A percentile compares a stretch with the other conserved stretches of the same genome.
Conservation (phyloP, 352 stramenopile genomes). For the Phytophthora tubulina region DNA sequence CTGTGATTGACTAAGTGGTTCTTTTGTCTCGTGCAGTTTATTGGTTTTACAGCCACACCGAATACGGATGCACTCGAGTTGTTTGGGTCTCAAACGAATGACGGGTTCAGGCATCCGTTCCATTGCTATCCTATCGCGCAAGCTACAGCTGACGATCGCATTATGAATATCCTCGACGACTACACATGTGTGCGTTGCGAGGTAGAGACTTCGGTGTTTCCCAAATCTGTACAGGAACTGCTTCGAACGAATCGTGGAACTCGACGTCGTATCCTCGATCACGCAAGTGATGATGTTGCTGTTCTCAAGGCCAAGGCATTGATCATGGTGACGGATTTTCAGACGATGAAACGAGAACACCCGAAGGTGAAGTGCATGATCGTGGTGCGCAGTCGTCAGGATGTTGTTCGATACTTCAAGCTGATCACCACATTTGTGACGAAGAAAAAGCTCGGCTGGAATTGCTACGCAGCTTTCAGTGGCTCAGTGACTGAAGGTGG, state of each 20-base stretch:
- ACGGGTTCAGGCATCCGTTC: conserved; percentile 53
- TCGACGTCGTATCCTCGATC: conserved; percentile 64
- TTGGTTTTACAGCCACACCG: conserved; percentile 85
- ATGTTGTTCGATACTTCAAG: conserved; percentile 82
- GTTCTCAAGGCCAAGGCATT: conserved; percentile 76
- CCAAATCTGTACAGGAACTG: conserved; percentile 43
- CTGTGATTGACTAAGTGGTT: conserved; percentile 7
- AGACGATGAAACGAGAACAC: conserved; percentile 28
- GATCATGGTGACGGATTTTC: conserved; percentile 83
- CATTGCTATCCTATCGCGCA: conserved; percentile 79
- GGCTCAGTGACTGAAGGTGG: conserved; percentile 46
- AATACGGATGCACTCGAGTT: conserved; percentile 71
- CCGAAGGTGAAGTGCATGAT: conserved; percentile 75
- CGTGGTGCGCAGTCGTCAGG: conserved; percentile 77
- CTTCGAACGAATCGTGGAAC: conserved; percentile 36
- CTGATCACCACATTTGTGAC: conserved; percentile 65
- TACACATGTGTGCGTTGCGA: conserved; percentile 67
- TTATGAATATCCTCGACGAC: conserved; percentile 75
- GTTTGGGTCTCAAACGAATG: conserved; percentile 55
- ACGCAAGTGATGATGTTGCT: conserved; percentile 66
- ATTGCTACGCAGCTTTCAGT: conserved; percentile 80
- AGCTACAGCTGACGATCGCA: conserved; percentile 59
- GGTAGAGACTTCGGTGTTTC: conserved; percentile 67
- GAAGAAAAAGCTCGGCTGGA: conserved; percentile 69
- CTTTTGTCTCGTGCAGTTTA: conserved; percentile 55